Conservation (phyloP, 352 stramenopile genomes). For the Pythium chondricola region DNA sequence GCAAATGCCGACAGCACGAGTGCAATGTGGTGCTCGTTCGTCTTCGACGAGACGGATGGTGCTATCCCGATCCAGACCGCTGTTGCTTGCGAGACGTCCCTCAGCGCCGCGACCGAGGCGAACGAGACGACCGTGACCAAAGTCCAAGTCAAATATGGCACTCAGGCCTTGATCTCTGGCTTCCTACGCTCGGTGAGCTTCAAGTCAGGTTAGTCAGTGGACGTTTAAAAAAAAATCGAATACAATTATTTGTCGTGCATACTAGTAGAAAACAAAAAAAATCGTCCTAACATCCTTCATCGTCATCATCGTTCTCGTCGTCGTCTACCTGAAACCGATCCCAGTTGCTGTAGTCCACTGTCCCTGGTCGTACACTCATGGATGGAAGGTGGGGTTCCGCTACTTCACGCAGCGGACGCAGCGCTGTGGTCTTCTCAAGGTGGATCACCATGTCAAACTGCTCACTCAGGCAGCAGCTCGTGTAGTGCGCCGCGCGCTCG, state of each 20-base stretch:
- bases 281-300: too few species aligned
- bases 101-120: background rate
- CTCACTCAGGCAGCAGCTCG: slow-evolving; percentile 17
- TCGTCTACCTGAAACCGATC: background rate
- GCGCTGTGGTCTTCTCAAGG: slow-evolving; percentile 22
- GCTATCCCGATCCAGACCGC: slow-evolving; percentile 10
- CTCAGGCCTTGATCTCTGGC: slow-evolving; percentile 19
- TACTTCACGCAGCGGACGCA: slow-evolving; percentile 20
- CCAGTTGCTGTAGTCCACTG: slow-evolving; percentile 16
- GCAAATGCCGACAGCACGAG: too few species aligned
- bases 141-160: slow-evolving; percentile 13
- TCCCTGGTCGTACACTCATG: background rate
- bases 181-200: slow-evolving; percentile 50
- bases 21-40: slow-evolving; percentile 47
- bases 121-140: slow-evolving; percentile 14
- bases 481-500: slow-evolving; percentile 26
- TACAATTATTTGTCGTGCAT: too few species aligned
- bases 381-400: slow-evolving; percentile 11
- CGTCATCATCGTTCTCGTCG: slow-evolving; percentile 8
- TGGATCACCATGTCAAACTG: slow-evolving; percentile 29
- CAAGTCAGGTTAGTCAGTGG: too few species aligned
- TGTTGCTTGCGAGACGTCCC: slow-evolving; percentile 9
- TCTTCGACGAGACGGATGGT: slow-evolving; percentile 28
- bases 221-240: too few species aligned
- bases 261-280: too few species aligned